Base-by-base conservation (phyloP, 306 rosid species). In the Bauhinia variegata region DNA sequence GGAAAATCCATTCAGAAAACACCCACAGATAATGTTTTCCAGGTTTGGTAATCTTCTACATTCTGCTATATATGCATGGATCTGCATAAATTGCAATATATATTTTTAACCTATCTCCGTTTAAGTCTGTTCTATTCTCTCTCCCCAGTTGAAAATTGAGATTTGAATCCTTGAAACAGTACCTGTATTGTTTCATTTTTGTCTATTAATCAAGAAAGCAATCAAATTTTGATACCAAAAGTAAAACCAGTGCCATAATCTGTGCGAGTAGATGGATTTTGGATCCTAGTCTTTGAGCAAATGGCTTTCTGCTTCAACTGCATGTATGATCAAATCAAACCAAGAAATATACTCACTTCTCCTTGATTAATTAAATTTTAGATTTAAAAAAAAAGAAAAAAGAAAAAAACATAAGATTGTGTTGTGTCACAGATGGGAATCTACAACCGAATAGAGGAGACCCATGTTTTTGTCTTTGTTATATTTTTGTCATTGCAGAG, bases 21-120 rank as follows among this genome's bases (percentile, higher is more conserved):
- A 14, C 54, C 81, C n/a, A 11, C 64, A 5, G 80, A 83, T 60
- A 64, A 73, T 65, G 83, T 71, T 36, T 86, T 86, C 75, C 96
- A 88, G 91, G 96, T 88, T 55, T 81, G 65, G 32, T 28, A 28
- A 8, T 5, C 6, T 5, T 36, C 1, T 36, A 36, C 9, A 1
- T 5, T 36, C 8, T 36, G 8, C 6, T 36, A 36, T 5, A 8
- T 36, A 5, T 36, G 41, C 41, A 36, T 57, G 28, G 30, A 69
- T 48, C 41, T 44, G 30, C 71, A 6, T 63, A 41, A 11, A 49
- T 47, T 47, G 38, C 31, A 39, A 38, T n/a, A n/a, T n/a, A n/a
- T n/a, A n/a, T 30, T 0, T 14, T 56, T 3, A 7, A 23, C 28
- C 30, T 33, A 31, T 33, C 44, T 38, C 41, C 9, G 2, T 37